Evolutionary conservation across 2,329 filamentous ascomycete species (phyloP).

Genomic region (Hymenoscyphus salicellus): DNA sequence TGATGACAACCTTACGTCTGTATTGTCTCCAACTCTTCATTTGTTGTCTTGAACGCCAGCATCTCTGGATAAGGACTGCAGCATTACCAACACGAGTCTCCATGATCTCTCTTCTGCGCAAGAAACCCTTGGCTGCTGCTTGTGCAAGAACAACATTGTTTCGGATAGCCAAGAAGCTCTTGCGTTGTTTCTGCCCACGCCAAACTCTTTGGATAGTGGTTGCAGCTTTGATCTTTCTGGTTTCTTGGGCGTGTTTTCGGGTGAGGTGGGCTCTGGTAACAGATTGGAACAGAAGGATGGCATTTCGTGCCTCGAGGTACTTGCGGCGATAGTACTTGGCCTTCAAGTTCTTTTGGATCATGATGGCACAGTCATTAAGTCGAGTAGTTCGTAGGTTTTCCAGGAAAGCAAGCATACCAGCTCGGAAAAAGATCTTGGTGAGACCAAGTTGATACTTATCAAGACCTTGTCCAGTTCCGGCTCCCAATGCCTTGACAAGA

Average conservation of each 20-base stretch:
- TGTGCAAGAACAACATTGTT: conserved; percentile 85
- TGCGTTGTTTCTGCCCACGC: conserved; percentile 88
- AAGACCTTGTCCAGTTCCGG: conserved; percentile 66
- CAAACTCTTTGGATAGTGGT: conserved; percentile 94
- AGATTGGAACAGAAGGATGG: conserved; percentile 78
- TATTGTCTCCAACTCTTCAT: conserved; percentile 82
- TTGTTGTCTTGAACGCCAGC: conserved; percentile 78
- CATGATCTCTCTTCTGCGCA: conserved; percentile 87
- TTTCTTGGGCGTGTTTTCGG: conserved; percentile 72
- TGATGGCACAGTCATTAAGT: conserved; percentile 88
- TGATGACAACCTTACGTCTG: conserved; percentile 80
- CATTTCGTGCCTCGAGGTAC: conserved; percentile 81
- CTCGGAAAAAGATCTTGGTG: conserved; percentile 99
- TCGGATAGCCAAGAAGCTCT: conserved; percentile 72
- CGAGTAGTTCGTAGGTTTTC: conserved; percentile 89
- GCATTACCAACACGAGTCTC: conserved; percentile 92
- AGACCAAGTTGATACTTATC: conserved; percentile 98
- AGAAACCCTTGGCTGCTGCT: conserved; percentile 85
- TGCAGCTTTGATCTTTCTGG: conserved; percentile 79
- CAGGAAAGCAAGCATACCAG: conserved; percentile 96
- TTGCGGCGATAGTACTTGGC: conserved; percentile 92
- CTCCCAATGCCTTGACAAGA: conserved; percentile 79
- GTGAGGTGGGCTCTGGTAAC: conserved; percentile 74
- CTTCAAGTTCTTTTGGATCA: conserved; percentile 98
- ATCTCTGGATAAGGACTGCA: conserved; percentile 83